A percentile compares a stretch with the other conserved stretches of the same genome.
Conservation (phyloP, 2,329 filamentous ascomycete genomes). For the Celoporthe dispersa region DNA sequence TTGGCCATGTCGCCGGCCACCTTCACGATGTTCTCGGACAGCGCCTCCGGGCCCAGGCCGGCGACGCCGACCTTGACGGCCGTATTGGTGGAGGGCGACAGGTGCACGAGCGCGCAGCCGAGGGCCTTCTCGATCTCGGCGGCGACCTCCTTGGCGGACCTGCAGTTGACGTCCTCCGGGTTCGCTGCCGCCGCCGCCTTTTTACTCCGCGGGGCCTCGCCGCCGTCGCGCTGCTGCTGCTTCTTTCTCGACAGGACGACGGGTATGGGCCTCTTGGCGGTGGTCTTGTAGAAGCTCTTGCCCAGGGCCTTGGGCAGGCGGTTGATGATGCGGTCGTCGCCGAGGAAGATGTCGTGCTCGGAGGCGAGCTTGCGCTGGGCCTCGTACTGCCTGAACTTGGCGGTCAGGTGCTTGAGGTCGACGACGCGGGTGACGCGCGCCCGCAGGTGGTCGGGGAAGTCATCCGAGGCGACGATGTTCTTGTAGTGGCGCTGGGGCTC, state of each 20-base stretch:
- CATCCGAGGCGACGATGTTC: slow-evolving; percentile 76
- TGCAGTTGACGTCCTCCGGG: slow-evolving; percentile 45
- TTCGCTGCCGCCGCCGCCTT: slow-evolving; percentile 49
- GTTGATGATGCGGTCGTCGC: slow-evolving; percentile 82
- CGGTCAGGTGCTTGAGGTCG: slow-evolving; percentile 76
- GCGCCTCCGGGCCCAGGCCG: slow-evolving; percentile 72
- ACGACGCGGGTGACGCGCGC: slow-evolving; percentile 77
- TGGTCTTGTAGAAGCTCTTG: slow-evolving; percentile 89
- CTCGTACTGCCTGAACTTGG: slow-evolving; percentile 90
- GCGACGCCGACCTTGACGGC: slow-evolving; percentile 80
- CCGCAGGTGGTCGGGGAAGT: slow-evolving; percentile 70
- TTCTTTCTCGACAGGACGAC: slow-evolving; percentile 62
- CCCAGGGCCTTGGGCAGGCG: slow-evolving; percentile 78
- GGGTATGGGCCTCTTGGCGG: slow-evolving; percentile 84
- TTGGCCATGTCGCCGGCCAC: slow-evolving; percentile 72
- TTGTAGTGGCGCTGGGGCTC: slow-evolving; percentile 85
- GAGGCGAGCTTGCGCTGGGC: slow-evolving; percentile 78
- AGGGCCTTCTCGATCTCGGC: slow-evolving; percentile 82
- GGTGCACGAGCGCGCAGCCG: slow-evolving; percentile 76
- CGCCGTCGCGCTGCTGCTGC: slow-evolving; percentile 63
- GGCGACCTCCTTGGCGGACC: slow-evolving; percentile 69
- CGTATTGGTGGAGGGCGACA: slow-evolving; percentile 79
- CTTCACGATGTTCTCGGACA: slow-evolving; percentile 79
- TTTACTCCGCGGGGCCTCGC: slow-evolving; percentile 53
- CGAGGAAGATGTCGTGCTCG: slow-evolving; percentile 93